phyloP scores from a whole-genome alignment of 495 filamentous ascomycete species.

The Aspergillus campestris region DNA sequence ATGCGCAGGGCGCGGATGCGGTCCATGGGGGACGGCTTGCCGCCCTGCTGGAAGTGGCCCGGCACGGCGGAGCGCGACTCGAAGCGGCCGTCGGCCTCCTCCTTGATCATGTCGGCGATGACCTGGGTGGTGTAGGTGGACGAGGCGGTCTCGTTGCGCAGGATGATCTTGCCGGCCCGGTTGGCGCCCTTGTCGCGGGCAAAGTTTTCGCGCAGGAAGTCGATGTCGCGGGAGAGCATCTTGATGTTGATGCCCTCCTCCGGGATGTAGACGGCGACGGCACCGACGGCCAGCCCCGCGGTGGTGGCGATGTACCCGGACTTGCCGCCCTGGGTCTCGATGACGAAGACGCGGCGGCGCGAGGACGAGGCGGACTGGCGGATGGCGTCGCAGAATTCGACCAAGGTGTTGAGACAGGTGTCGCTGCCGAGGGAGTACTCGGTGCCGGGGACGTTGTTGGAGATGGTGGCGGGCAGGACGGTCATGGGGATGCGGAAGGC shows the following conservation, averaged over 20 bases:
- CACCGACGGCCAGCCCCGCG: slow-evolving; percentile 80
- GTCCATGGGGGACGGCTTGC: slow-evolving; percentile 91
- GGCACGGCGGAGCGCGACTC: slow-evolving; percentile 91
- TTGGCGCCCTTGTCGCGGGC: slow-evolving; percentile 78
- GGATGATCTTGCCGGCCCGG: slow-evolving; percentile 85
- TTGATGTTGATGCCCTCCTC: slow-evolving; percentile 92
- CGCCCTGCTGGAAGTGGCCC: slow-evolving; percentile 95
- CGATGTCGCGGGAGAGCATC: slow-evolving; percentile 87
- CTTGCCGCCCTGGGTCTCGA: slow-evolving; percentile 93
- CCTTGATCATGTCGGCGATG: slow-evolving; percentile 89
- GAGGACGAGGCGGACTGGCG: slow-evolving; percentile 92
- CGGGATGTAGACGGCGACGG: slow-evolving; percentile 93
- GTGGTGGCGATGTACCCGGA: slow-evolving; percentile 93
- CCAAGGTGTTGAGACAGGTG: slow-evolving; percentile 94
- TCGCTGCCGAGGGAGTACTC: slow-evolving; percentile 96
- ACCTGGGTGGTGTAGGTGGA: slow-evolving; percentile 85
- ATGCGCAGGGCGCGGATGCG: slow-evolving; percentile 85
- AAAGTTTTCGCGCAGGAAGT: slow-evolving; percentile 81
- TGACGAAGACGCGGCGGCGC: slow-evolving; percentile 87
- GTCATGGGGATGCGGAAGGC: slow-evolving; percentile 91
- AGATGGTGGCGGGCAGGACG: slow-evolving; percentile 91
- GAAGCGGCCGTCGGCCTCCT: slow-evolving; percentile 86
- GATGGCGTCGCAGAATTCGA: slow-evolving; percentile 94
- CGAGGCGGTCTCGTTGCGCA: slow-evolving; percentile 89
- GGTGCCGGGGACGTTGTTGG: slow-evolving; percentile 96